phyloP scores from a whole-genome alignment of 2,329 filamentous ascomycete genomes.

The Fusarium sp. region DNA sequence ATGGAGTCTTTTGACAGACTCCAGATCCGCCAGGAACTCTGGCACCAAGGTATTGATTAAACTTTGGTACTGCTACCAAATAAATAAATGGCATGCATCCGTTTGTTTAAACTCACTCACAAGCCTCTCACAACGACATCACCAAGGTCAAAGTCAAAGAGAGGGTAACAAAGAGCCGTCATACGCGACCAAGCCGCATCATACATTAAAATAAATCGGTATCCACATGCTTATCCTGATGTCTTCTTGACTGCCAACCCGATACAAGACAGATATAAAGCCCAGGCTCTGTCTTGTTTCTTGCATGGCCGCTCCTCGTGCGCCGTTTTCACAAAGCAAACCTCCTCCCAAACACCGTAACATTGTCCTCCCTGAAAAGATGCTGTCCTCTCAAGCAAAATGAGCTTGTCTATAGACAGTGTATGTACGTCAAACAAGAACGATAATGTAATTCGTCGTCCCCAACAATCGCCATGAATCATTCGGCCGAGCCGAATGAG shows the following conservation, averaged over 20 bases:
- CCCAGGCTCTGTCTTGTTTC: constrained; percentile 1
- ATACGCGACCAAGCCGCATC: constrained; percentile 33
- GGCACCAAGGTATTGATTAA: not conserved
- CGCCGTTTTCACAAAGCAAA: constrained; percentile 26
- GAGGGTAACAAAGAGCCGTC: constrained; percentile 11
- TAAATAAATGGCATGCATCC: not conserved
- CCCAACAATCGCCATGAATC: constrained; percentile 36
- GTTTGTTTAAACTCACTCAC: not conserved
- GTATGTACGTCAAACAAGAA: constrained; percentile 31
- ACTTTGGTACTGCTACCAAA: not conserved
- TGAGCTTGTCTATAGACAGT: constrained; percentile 9
- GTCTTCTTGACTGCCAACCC: not conserved
- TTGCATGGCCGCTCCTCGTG: constrained; percentile 2
- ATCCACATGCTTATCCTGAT: constrained; percentile 35
- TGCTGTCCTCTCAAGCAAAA: constrained; percentile 16
- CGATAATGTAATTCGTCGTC: constrained; percentile 11
- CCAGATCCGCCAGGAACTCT: not conserved
- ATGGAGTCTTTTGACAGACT: not conserved
- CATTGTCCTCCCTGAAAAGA: constrained; percentile 6
- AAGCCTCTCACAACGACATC: not conserved
- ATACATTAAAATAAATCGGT: constrained; percentile 41
- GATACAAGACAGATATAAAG: constrained; percentile 11
- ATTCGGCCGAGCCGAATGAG: constrained; percentile 31
- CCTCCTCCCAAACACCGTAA: constrained; percentile 23
- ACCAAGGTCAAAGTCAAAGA: not conserved